Base-by-base conservation (phyloP, 306 rosid genomes). In the Malus asiatica region DNA sequence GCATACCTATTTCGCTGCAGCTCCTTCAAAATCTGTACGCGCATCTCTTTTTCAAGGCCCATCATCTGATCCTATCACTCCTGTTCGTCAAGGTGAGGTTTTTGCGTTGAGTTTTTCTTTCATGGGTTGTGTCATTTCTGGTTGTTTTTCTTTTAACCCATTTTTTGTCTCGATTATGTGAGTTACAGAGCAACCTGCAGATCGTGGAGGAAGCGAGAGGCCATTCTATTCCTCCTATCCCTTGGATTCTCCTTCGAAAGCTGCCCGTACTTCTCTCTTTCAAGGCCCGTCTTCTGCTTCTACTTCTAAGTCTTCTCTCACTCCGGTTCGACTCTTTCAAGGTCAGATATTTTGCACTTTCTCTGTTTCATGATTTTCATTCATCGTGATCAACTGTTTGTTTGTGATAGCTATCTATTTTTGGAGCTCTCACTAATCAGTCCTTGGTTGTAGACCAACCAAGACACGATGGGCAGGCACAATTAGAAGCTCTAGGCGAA, bases 401-500 rank as follows among this genome's bases (percentile, higher is more conserved):
- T 20, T 8, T 55, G n/a, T 55, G 61, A 4, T 20, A 20, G n/a
- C 27, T 55, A n/a, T 8, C 19, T 20, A 55, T 19, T 1, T 20
- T 35, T 60, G 8, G 7, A 6, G 40, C 8, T 35, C 30, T 44
- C 44, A 8, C 81, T 32, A 6, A 6, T 61, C 78, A 13, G 38
- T 61, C 66, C 18, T 66, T 57, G 3, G 29, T 68, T 68, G 19
- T 5, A 23, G 71, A 71, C 30, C 33, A 77, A 25, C 76, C 61
- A 4, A 51, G 70, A 63, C 72, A 53, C 38, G 3, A 23, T 68
- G 78, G 74, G 58, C 71, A 13, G 23, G 71, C 70, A 3, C 71
- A 53, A 20, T 70, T 83, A 64, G 78, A 55, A 46, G 97, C 96
- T 42, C 76, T 91, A 63, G 97, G 93, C 23, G 97, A 91, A 52